These are phyloP conservation scores for Daucus carota DNA, from an alignment of 129 eudicot genomes.

Conservation along the genomic window DH1_v3.0 NC_030383.2:59305001-59305500, in stretches of 20 bases:
- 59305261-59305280: background rate
- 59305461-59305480: slow-evolving; percentile 96
- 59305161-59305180: slow-evolving; percentile 85
- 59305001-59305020: background rate
- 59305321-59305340: background rate
- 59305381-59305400: slow-evolving; percentile 44
- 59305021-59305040: slow-evolving; percentile 87
- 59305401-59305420: slow-evolving; percentile 20
- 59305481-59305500: slow-evolving; percentile 94
- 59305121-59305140: slow-evolving; percentile 64
- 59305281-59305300: background rate
- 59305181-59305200: slow-evolving; percentile 98
- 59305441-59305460: slow-evolving; percentile 84
- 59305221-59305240: background rate
- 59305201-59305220: slow-evolving; percentile 45
- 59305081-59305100: slow-evolving; percentile 98
- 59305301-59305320: background rate
- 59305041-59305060: slow-evolving; percentile 91
- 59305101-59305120: slow-evolving; percentile 91
- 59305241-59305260: background rate
- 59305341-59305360: background rate
- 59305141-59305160: slow-evolving; percentile 70
- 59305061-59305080: slow-evolving; percentile 95
- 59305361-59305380: slow-evolving; percentile 61
- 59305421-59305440: slow-evolving; percentile 30